Percentiles rank a stretch among this genome's conserved stretches.
Evolutionary conservation across 495 filamentous ascomycete genomes (phyloP).

Genomic region (Annulohypoxylon bovei): DNA sequence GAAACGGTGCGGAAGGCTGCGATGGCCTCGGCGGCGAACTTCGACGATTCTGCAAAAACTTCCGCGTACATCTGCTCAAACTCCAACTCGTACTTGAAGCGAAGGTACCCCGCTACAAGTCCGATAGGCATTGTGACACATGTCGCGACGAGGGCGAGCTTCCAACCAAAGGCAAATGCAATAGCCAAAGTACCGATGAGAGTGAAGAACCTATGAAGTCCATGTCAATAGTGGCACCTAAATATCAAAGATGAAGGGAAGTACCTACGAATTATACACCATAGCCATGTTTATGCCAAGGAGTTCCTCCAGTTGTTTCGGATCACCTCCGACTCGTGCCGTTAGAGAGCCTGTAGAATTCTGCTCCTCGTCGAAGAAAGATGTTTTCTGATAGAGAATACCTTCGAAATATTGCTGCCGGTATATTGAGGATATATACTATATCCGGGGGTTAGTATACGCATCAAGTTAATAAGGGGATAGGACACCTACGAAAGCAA

Average conservation of each 20-base stretch:
- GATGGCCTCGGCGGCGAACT: conserved; percentile 70
- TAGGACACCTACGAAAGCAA: conserved; percentile 47
- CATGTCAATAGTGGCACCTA: neutral
- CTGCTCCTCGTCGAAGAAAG: conserved; percentile 71
- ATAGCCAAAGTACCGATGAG: conserved; percentile 60
- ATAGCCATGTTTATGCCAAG: conserved; percentile 66
- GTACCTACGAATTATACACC: conserved; percentile 55
- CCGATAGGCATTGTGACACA: conserved; percentile 62
- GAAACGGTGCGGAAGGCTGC: conserved; percentile 68
- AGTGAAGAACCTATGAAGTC: conserved; percentile 50
- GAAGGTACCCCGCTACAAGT: conserved; percentile 60
- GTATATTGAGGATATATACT: conserved; percentile 59
- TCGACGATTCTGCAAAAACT: conserved; percentile 66
- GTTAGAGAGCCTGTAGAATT: conserved; percentile 72
- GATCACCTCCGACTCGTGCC: conserved; percentile 65
- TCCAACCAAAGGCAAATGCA: conserved; percentile 67
- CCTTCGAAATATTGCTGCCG: conserved; percentile 68
- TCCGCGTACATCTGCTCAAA: conserved; percentile 65
- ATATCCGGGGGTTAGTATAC: conserved; percentile 42
- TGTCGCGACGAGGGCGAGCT: conserved; percentile 61
- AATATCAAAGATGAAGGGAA: neutral
- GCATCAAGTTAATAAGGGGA: neutral
- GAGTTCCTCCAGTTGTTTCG: conserved; percentile 70
- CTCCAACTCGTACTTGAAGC: conserved; percentile 64
- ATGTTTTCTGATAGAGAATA: conserved; percentile 65